These are phyloP conservation scores for Phytophthora nicotianae DNA, from an alignment of 352 stramenopile species.

Conservation along the genomic window DNA sequence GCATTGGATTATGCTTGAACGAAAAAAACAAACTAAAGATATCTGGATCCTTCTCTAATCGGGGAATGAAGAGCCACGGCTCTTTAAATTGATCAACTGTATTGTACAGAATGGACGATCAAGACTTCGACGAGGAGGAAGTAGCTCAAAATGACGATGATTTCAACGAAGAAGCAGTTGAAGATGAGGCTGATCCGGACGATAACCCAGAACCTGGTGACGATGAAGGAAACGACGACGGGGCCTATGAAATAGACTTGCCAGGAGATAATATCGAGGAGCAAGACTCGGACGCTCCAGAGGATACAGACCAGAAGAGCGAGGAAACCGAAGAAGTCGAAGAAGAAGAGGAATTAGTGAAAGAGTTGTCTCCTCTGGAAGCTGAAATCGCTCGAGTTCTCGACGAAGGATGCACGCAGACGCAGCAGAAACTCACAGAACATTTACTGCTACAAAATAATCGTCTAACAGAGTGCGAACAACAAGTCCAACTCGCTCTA, in stretches of 20 bases:
- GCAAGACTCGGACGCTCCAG: neutral
- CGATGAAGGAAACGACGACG: slow-evolving; percentile 13
- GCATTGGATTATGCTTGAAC: neutral
- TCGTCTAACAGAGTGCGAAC: slow-evolving; percentile 13
- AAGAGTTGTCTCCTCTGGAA: slow-evolving; percentile 20
- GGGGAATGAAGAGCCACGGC: neutral
- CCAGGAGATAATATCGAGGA: slow-evolving; percentile 1
- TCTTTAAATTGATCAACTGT: slow-evolving; percentile 1
- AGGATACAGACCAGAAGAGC: neutral
- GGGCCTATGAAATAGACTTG: slow-evolving; percentile 26
- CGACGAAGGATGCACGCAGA: slow-evolving; percentile 17
- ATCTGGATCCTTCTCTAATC: neutral
- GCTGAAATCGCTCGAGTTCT: slow-evolving; percentile 30
- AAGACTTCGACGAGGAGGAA: slow-evolving; percentile 5
- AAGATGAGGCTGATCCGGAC: neutral
- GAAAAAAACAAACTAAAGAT: too few relatives aligned
- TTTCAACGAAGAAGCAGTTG: slow-evolving; percentile 7
- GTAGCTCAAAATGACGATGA: slow-evolving; percentile 2
- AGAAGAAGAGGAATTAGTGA: slow-evolving; percentile 4
- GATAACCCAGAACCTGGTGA: slow-evolving; percentile 3
- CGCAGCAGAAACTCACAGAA: slow-evolving; percentile 17
- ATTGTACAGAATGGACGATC: slow-evolving; percentile 13
- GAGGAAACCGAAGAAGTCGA: slow-evolving; percentile 1
- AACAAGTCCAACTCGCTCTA: slow-evolving; percentile 16
- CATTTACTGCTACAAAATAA: slow-evolving; percentile 14